These are phyloP conservation scores for Sclerospora graminicola DNA, from an alignment of 352 stramenopile genomes.

Conservation along the genomic window DNA sequence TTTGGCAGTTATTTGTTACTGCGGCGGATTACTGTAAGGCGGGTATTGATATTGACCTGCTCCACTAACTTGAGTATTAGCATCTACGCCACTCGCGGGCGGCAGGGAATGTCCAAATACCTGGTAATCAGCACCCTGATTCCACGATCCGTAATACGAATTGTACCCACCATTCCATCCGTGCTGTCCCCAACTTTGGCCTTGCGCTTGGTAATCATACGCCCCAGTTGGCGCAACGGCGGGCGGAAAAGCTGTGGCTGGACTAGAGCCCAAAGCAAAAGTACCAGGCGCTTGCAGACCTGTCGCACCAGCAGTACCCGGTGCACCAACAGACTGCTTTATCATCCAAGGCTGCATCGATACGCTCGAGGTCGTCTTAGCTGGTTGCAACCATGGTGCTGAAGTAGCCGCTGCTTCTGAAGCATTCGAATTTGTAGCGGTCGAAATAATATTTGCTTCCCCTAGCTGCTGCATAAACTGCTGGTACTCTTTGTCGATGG, in stretches of 20 bases:
- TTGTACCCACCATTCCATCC: constrained; percentile 34
- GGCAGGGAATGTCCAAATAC: constrained; percentile 27
- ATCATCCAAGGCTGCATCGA: constrained; percentile 55
- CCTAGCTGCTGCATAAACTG: constrained; percentile 84
- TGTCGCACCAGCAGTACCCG: constrained; percentile 15
- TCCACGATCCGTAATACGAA: constrained; percentile 42
- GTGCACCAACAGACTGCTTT: constrained; percentile 32
- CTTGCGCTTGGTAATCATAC: constrained; percentile 29
- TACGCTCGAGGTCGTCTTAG: constrained; percentile 28
- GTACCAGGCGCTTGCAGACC: constrained; percentile 13
- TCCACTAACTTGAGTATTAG: constrained; percentile 6
- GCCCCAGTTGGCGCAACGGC: constrained; percentile 21
- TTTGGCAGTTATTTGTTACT: constrained; percentile 21
- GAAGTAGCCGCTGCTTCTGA: constrained; percentile 6
- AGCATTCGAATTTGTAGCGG: constrained; percentile 27
- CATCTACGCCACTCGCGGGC: constrained; percentile 6
- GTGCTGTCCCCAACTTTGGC: constrained; percentile 26
- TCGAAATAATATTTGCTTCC: constrained; percentile 60
- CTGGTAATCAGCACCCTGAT: constrained; percentile 26
- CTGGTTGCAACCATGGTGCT: constrained; percentile 62
- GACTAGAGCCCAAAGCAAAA: constrained; percentile 26
- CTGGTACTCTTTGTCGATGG: constrained; percentile 79
- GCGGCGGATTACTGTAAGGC: constrained; percentile 22
- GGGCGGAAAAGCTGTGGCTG: constrained; percentile 41
- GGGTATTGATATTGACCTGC: constrained; percentile 38